Base-by-base conservation (phyloP, 2,329 filamentous ascomycete genomes). In the Tolypocladium album region DNA sequence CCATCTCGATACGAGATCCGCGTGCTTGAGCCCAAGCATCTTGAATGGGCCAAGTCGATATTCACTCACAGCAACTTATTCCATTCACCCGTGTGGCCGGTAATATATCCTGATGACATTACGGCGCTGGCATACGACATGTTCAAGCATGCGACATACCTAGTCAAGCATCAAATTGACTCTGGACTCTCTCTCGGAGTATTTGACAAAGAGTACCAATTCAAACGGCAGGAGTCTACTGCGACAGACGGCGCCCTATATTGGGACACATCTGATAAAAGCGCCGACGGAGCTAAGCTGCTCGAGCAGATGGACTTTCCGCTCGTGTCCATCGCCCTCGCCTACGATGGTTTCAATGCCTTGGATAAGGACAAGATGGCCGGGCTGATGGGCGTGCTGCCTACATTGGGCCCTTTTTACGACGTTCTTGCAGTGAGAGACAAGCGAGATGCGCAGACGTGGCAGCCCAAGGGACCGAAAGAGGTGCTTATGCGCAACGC, bases 271-370 rank as follows among this genome's bases (percentile, higher is more conserved):
- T 56, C 38, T 7, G 43, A 66, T 45, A 27, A 57, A 8, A 39
- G 31, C 0, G 55, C 57, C 9, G 62, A 62, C 6, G 57, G 24
- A 1, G 63, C 63, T n/a, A 59, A 61, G 61, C 63, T 71, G 34
- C 64, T 69, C 2, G 67, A 67, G 58, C 64, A 67, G 55, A 72
- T 72, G 70, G 70, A 71, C 56, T 72, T 72, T 56, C 69, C 69
- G 1, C 64, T 71, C 11, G 69, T 70, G 2, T 69, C 66, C 12
- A 58, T 72, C 27, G 70, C 69, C 1, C 61, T 72, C 22, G 64
- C 68, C 4, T 70, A 67, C 57, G 70, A 72, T 58, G 64, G 63
- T 45, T 58, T 62, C 55, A 45, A 62, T 5, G 31, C 60, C 1
- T 57, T 66, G 24, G 62, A 68, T 56, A 22, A 39, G 22, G 55